Percentiles rank a stretch among this genome's conserved stretches.
phyloP scores from a whole-genome alignment of 108 stramenopile genomes.

The Nannochloropsis gaditana region DNA sequence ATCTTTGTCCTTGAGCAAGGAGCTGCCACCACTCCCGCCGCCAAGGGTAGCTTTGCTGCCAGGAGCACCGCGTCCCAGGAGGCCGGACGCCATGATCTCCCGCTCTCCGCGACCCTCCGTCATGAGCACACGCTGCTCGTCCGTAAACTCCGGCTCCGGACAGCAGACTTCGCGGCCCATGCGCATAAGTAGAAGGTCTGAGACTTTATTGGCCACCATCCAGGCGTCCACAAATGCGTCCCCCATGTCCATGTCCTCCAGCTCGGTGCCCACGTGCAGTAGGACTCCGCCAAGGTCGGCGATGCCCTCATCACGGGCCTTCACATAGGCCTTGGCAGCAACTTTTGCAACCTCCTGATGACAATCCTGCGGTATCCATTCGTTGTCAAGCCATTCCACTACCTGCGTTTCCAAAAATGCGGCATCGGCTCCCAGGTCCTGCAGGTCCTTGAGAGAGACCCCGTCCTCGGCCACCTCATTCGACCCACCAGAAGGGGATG shows the following conservation, averaged over 20 bases:
- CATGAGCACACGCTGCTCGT: neutral
- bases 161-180: slow-evolving; percentile 40
- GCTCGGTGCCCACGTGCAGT: slow-evolving; percentile 31
- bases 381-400: slow-evolving; percentile 29
- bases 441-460: neutral
- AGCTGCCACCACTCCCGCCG: neutral
- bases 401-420: slow-evolving; percentile 20
- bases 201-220: slow-evolving; percentile 45
- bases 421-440: neutral
- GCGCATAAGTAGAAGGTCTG: slow-evolving; percentile 39
- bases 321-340: slow-evolving; percentile 31
- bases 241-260: slow-evolving; percentile 47
- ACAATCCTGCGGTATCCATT: slow-evolving; percentile 45
- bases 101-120: neutral
- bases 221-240: slow-evolving; percentile 46
- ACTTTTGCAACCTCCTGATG: slow-evolving; percentile 38
- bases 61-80: neutral
- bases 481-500: neutral
- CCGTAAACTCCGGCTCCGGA: slow-evolving; percentile 37
- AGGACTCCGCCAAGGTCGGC: slow-evolving; percentile 30
- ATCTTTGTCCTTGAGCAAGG: neutral
- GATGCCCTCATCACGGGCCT: slow-evolving; percentile 23
- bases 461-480: neutral
- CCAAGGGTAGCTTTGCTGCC: neutral
- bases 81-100: slow-evolving; percentile 8